A percentile compares a stretch with the other conserved stretches of the same genome.
Evolutionary conservation across 169 alveolate genomes (phyloP).

Genomic region (Amoebophrya sp.): DNA sequence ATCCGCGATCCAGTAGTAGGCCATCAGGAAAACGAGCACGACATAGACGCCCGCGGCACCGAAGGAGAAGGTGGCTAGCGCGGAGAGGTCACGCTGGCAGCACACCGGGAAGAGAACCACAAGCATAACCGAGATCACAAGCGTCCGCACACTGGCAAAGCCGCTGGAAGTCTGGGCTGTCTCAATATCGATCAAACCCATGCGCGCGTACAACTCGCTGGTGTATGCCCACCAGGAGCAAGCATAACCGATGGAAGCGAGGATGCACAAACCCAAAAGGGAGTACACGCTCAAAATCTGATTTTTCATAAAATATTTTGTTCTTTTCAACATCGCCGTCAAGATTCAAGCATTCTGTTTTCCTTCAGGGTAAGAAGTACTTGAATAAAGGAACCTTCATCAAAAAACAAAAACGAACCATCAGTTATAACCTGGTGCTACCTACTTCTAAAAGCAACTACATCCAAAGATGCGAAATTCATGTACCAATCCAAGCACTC

Average conservation of each 20-base stretch:
- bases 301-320: too few relatives aligned
- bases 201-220: background rate
- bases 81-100: constrained; percentile 14
- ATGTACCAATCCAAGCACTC: background rate
- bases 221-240: background rate
- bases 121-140: background rate
- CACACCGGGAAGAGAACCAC: background rate
- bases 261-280: background rate
- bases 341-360: too few relatives aligned
- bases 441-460: too few relatives aligned
- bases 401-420: too few relatives aligned
- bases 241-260: background rate
- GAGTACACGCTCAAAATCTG: background rate
- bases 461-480: too few relatives aligned
- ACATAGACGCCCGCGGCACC: constrained; percentile 8
- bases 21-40: background rate
- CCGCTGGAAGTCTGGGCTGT: background rate
- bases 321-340: too few relatives aligned
- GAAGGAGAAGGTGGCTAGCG: background rate
- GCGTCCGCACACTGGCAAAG: background rate
- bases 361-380: too few relatives aligned
- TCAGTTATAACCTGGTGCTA: too few relatives aligned
- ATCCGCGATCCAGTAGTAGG: background rate
- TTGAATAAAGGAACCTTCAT: too few relatives aligned
- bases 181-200: background rate